Evolutionary conservation across 441 rosid genomes (phyloP).

Genomic region (Brassica hybrid): DNA sequence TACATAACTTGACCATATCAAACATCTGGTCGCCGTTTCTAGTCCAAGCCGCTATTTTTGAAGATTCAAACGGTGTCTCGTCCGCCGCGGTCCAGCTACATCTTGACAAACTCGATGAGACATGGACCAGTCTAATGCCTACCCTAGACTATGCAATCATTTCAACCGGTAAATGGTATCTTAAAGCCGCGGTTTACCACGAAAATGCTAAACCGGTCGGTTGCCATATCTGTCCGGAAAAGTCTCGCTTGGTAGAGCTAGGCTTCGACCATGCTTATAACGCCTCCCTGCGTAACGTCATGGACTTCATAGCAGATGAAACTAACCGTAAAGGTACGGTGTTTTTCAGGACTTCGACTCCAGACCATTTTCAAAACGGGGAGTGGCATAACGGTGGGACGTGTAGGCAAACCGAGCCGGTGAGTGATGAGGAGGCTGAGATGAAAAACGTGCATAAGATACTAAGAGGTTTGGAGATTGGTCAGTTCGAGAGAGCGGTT

Average conservation of each 20-base stretch:
- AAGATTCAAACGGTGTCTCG: conserved; percentile 86
- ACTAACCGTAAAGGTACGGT: conserved; percentile 59
- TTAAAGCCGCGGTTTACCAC: conserved; percentile 84
- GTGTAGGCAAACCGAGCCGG: conserved; percentile 64
- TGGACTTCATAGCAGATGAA: conserved; percentile 59
- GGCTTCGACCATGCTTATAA: conserved; percentile 84
- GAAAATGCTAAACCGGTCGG: conserved; percentile 66
- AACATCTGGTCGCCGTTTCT: conserved; percentile 95
- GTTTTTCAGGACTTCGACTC: conserved; percentile 82
- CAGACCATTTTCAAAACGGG: conserved; percentile 91
- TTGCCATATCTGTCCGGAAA: conserved; percentile 78
- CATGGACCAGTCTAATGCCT: conserved; percentile 63
- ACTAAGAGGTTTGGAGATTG: conserved; percentile 62
- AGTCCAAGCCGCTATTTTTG: conserved; percentile 79
- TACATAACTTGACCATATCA: conserved; percentile 70
- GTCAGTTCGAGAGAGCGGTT: conserved; percentile 59
- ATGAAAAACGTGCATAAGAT: conserved; percentile 65
- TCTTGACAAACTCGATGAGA: conserved; percentile 76
- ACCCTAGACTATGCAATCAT: conserved; percentile 70
- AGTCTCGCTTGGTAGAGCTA: conserved; percentile 57
- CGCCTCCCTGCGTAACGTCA: conserved; percentile 55
- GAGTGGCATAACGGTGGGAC: conserved; percentile 94
- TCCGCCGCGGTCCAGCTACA: conserved; percentile 75
- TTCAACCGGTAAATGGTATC: conserved; percentile 95
- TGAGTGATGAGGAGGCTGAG: conserved; percentile 66